phyloP scores from a whole-genome alignment of 345 rosid species.

The Bretschneidera sinensis region DNA sequence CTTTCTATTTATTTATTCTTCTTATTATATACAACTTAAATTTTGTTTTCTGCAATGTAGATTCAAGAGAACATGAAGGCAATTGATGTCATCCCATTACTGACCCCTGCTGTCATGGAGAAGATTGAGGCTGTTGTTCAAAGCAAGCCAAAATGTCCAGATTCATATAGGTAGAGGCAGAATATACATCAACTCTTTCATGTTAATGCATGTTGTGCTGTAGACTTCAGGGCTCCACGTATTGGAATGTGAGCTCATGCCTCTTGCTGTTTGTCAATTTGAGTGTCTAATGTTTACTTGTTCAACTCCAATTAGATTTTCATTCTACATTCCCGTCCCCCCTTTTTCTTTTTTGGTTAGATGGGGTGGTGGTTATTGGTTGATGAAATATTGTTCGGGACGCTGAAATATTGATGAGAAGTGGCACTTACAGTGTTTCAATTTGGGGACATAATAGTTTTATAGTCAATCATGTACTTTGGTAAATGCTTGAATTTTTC shows the following conservation, averaged over 20 bases:
- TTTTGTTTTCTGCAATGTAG: constrained; percentile 30
- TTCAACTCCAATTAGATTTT: background rate
- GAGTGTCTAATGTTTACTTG: background rate
- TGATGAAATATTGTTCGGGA: too few species aligned
- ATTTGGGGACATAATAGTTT: too few species aligned
- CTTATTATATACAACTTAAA: background rate
- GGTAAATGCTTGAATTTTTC: too few species aligned
- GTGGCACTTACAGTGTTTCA: too few species aligned
- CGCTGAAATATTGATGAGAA: too few species aligned
- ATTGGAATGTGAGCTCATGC: constrained; percentile 1
- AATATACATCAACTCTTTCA: background rate
- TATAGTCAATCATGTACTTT: too few species aligned
- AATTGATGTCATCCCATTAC: constrained; percentile 68
- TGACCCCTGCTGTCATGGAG: constrained; percentile 85
- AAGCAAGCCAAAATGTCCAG: constrained; percentile 86
- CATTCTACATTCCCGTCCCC: background rate
- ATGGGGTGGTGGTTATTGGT: too few species aligned
- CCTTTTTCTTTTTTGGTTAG: background rate
- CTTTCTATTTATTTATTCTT: background rate
- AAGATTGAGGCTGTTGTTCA: constrained; percentile 83
- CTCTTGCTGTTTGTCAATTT: background rate
- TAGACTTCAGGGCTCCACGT: background rate
- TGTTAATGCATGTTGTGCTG: background rate
- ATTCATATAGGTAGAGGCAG: constrained; percentile 58
- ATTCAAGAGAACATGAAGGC: constrained; percentile 99